Evolutionary conservation across 2,329 filamentous ascomycete genomes (phyloP), one percentile per base, ranked within the genome.

Genomic region (Corynespora cassiicola): DNA sequence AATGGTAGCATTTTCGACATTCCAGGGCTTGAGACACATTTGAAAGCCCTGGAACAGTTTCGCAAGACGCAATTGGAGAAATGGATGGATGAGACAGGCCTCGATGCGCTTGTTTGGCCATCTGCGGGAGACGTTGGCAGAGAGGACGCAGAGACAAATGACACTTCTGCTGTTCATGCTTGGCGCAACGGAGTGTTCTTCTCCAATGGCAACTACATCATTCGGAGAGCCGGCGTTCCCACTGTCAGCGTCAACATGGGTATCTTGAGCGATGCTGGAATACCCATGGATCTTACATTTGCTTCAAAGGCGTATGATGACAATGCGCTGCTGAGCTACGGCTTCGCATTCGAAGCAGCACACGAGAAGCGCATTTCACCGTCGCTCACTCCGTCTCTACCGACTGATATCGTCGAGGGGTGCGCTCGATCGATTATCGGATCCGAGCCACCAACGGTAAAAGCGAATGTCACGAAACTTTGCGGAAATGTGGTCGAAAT

Each of bases 31-130:
- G 51, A 50, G 5, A 38, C 56, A 9, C 74, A 71, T 1, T 42
- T 78, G 0, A 50, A 64, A 10, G 65, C 66, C 1, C 60, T 79
- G 0, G 76, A 79, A 51, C 61, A 48, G 6, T 67, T 67, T 39
- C 70, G 75, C 11, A 73, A 74, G 42, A 46, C 53, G 4, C 68
- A 71, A 10, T 52, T 74, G 0, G 75, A 79, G 33, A 65, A 71
- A 20, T 79, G 72, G 71, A 65, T 79, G 48, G 59, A 66, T 10
- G 22, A 30, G 0, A 42, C 63, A 6, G 52, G 51, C 2, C 59
- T 74, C 17, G 73, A 99, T 45, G 56, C 60, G 7, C 65, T 78
- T 4, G 73, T 72, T 0, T 76, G 73, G 27, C 77, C 77, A 0
- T 66, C 71, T 0, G 67, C 68, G n/a, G 75, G 73, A 0, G 76